Conservation (phyloP, 2,329 filamentous ascomycete genomes). For the Pyricularia sp. region DNA sequence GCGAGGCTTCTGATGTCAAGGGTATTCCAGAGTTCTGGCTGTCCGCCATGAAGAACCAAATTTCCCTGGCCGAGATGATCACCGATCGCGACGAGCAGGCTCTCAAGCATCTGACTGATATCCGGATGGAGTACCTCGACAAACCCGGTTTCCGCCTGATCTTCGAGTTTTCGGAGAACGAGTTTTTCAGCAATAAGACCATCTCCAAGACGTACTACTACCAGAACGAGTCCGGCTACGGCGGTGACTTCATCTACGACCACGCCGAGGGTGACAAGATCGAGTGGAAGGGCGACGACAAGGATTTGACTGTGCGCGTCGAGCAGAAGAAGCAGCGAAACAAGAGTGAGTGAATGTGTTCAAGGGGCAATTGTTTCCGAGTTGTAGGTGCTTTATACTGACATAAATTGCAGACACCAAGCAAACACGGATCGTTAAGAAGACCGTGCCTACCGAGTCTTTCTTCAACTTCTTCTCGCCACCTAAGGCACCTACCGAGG, state of each 20-base stretch:
- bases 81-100: slow-evolving; percentile 94
- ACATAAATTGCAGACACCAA: slow-evolving; percentile 66
- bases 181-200: slow-evolving; percentile 95
- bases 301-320: slow-evolving; percentile 87
- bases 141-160: slow-evolving; percentile 96
- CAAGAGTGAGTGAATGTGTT: slow-evolving; percentile 65
- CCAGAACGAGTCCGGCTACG: slow-evolving; percentile 96
- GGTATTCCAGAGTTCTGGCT: slow-evolving; percentile 99
- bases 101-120: slow-evolving; percentile 80
- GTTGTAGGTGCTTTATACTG: neutral
- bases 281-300: slow-evolving; percentile 84
- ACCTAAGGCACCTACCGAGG: slow-evolving; percentile 72
- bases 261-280: slow-evolving; percentile 98
- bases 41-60: slow-evolving; percentile 99
- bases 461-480: slow-evolving; percentile 99
- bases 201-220: slow-evolving; percentile 99
- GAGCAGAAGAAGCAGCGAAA: slow-evolving; percentile 99
- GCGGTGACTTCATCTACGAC: slow-evolving; percentile 98
- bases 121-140: slow-evolving; percentile 99
- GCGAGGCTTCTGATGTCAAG: slow-evolving; percentile 44
- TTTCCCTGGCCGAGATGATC: slow-evolving; percentile 95
- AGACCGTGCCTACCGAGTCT: slow-evolving; percentile 95
- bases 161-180: slow-evolving; percentile 92
- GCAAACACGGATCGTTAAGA: slow-evolving; percentile 97
- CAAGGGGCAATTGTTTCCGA: neutral